These are phyloP conservation scores for Rhizopogon roseolus DNA, from an alignment of 768 basidiomycete species.

Conservation along the genomic window DNA sequence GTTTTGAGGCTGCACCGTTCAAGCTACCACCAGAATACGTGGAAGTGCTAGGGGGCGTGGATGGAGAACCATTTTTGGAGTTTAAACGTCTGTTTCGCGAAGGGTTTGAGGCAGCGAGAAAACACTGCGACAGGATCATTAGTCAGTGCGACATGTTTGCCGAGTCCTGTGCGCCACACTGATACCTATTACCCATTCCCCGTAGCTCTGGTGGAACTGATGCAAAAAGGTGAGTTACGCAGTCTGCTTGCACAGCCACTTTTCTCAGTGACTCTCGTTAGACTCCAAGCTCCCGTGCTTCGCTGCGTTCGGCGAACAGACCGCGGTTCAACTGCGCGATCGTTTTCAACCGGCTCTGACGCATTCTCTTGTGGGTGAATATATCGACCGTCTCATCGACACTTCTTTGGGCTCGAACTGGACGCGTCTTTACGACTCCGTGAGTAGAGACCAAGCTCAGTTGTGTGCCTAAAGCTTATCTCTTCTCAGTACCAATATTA, in stretches of 20 bases:
- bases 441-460: slow-evolving; percentile 30
- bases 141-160: slow-evolving; percentile 43
- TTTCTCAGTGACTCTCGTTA: slow-evolving; percentile 21
- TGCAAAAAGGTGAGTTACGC: slow-evolving; percentile 78
- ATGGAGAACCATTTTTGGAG: slow-evolving; percentile 70
- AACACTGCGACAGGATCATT: slow-evolving; percentile 94
- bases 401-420: slow-evolving; percentile 89
- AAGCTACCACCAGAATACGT: slow-evolving; percentile 94
- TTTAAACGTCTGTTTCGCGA: slow-evolving; percentile 87
- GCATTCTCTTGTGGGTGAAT: slow-evolving; percentile 76
- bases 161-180: not conserved
- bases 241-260: slow-evolving; percentile 1
- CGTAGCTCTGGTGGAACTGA: slow-evolving; percentile 84
- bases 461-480: not conserved
- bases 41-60: slow-evolving; percentile 87
- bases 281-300: slow-evolving; percentile 93
- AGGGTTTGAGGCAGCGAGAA: slow-evolving; percentile 90
- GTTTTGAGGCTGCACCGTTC: slow-evolving; percentile 99
- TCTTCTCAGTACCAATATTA: slow-evolving; percentile 81
- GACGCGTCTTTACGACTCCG: slow-evolving; percentile 95
- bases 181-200: slow-evolving; percentile 14
- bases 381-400: slow-evolving; percentile 88
- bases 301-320: slow-evolving; percentile 84
- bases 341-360: slow-evolving; percentile 92
- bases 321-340: slow-evolving; percentile 81